Conservation (phyloP, 1,284 basidiomycete genomes). For the Rhodotorula sp. region DNA sequence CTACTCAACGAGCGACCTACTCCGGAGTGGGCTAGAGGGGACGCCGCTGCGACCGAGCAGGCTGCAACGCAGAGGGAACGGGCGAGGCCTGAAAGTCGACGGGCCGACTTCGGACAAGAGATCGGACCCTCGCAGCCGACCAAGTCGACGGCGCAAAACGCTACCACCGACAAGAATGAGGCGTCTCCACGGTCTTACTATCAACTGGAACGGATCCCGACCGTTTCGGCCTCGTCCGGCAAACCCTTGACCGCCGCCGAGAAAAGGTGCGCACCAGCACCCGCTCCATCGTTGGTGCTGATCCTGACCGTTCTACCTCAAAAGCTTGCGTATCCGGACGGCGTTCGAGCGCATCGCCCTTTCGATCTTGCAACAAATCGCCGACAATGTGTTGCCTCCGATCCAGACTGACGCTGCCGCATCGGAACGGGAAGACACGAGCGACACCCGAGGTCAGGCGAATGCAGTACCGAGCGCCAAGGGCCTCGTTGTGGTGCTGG, state of each 20-base stretch:
- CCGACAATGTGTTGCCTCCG: constrained; percentile 1
- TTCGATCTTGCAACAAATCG: constrained; percentile 22
- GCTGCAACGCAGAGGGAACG: no score
- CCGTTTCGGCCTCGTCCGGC: not conserved
- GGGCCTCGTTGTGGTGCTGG: constrained; percentile 3
- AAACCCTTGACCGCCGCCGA: not conserved
- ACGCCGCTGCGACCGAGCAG: no score
- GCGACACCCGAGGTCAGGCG: not conserved
- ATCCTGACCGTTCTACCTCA: not conserved
- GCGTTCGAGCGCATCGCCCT: constrained; percentile 27
- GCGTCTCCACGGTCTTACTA: not conserved
- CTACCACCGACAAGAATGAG: not conserved
- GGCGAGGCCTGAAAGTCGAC: no score
- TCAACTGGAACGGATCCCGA: constrained; percentile 21
- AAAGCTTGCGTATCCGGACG: constrained; percentile 4
- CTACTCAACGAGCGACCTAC: not conserved
- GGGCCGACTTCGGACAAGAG: no score
- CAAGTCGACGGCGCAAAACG: no score
- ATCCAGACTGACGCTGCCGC: not conserved
- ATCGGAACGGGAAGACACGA: not conserved
- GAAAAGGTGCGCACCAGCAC: constrained; percentile 3
- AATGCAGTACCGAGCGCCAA: no score
- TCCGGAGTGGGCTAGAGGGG: not conserved
- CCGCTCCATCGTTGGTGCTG: no score
- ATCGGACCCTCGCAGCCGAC: no score